Evolutionary conservation across 2,329 filamentous ascomycete species (phyloP), one percentile per base, ranked within the genome.

Genomic region (Gnomoniopsis sp.): DNA sequence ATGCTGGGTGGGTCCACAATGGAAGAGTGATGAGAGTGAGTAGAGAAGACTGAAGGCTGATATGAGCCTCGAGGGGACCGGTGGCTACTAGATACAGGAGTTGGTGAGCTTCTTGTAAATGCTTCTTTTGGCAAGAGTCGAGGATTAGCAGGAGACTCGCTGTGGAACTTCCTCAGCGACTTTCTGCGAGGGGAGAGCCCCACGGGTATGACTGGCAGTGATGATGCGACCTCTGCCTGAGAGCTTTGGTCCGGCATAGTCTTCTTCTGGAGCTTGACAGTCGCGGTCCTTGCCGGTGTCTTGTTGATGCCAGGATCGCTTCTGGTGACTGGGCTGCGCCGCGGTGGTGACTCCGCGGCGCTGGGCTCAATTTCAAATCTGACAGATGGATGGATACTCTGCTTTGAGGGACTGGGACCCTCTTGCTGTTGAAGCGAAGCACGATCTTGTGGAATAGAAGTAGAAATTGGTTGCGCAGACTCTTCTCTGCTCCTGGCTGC

Each of bases 1-100:
- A 89, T 86, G 61, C 79, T 75, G 2, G 82, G 81, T 3, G 83
- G 81, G 53, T 88, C 87, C 55, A 80, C 72, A 58, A 85, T 77
- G 10, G 82, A 85, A 23, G 75, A 84, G 23, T 75, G 77, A 17
- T 72, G 70, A 33, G 53, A 56, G 58, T 75, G 70, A 26, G 79
- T 70, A 62, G 82, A 83, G 53, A 75, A 73, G 59, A 82, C 70
- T 36, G 81, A 84, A 2, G 81, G 75, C 62, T 83, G 80, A 64
- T 85, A 85, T n/a, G 77, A 72, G 62, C 73, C 74, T 53, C 76
- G 72, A 15, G 72, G 73, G 8, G 26, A 30, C 55, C 75, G 71
- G 61, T 74, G 73, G 61, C 73, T 73, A 73, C 80, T 84, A 57
- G 50, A 72, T 72, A 66, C 63, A 67, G 67, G 67, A 59, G 65